Evolutionary conservation across 208 protist genomes (phyloP).

Genomic region (Giardia muris): DNA sequence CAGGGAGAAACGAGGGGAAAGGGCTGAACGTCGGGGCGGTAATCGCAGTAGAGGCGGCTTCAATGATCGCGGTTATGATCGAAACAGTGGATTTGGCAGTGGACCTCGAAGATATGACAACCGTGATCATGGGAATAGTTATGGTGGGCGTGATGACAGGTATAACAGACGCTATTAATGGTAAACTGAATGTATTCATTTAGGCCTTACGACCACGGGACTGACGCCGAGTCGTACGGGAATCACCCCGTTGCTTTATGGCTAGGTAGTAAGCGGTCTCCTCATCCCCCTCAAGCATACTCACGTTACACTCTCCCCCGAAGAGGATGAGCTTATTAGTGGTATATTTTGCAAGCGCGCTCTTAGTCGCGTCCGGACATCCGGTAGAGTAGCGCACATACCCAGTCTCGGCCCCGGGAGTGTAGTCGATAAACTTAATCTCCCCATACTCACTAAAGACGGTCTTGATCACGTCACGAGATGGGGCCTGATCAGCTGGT

Average conservation of each 20-base stretch:
- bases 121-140: too few species aligned
- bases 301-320: background rate
- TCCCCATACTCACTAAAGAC: background rate
- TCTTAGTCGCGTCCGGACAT: background rate
- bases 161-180: too few species aligned
- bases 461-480: background rate
- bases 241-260: background rate
- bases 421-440: background rate
- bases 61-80: background rate
- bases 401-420: background rate
- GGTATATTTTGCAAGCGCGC: background rate
- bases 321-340: background rate
- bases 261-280: background rate
- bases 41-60: background rate
- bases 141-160: too few species aligned
- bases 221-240: too few species aligned
- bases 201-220: too few species aligned
- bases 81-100: background rate
- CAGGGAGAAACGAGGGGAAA: background rate
- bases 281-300: background rate
- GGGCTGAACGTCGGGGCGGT: background rate
- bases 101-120: background rate
- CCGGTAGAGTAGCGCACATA: background rate
- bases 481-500: background rate
- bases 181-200: too few species aligned